These are phyloP conservation scores for Antitrichia curtipendula DNA, from an alignment of 225 moss, liverwort and hornwort genomes.

Conservation along the genomic window DNA sequence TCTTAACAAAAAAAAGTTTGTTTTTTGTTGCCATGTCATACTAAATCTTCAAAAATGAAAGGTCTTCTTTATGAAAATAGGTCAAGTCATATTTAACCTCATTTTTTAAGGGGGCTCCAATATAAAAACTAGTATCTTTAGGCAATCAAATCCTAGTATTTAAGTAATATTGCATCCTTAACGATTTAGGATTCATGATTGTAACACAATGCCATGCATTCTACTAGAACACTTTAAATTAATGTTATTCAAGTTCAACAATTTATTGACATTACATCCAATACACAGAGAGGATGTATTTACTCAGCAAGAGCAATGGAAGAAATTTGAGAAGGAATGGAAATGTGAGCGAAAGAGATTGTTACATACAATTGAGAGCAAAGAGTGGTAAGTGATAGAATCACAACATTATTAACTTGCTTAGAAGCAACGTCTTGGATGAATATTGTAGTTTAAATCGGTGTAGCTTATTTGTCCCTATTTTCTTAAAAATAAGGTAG, in stretches of 20 bases:
- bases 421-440: rapidly evolving
- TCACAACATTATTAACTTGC: not conserved
- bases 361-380: conserved; percentile 39
- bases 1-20: not conserved
- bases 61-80: not conserved
- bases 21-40: no score
- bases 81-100: no score
- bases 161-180: not conserved
- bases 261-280: not conserved
- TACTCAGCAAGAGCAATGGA: conserved; percentile 18
- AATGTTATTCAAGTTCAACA: not conserved
- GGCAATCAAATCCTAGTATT: not conserved
- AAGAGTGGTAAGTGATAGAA: conserved; percentile 38
- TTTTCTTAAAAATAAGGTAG: not conserved
- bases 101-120: rapidly evolving
- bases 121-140: not conserved
- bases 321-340: conserved; percentile 50
- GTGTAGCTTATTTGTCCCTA: no score
- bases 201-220: not conserved
- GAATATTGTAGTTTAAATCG: not conserved
- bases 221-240: not conserved
- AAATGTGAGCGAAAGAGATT: conserved; percentile 45
- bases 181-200: no score
- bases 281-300: conserved; percentile 35
- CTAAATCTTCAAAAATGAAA: not conserved